These are phyloP conservation scores for Colletotrichum gigasporum DNA, from an alignment of 2,329 filamentous ascomycete species.

Conservation along the genomic window DNA sequence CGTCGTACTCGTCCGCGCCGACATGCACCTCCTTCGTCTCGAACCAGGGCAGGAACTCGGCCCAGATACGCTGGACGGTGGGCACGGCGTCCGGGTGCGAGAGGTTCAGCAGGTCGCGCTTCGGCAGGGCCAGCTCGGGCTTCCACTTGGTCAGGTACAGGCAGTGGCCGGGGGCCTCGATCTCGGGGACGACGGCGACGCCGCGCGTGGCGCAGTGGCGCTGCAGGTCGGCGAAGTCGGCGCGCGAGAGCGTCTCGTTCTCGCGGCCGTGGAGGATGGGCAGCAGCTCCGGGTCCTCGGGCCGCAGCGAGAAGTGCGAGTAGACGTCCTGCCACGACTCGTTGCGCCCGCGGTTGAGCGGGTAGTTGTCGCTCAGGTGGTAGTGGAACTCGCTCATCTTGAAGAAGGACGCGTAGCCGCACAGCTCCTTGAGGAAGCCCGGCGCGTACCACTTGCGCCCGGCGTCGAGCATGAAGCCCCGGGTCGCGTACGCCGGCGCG, in stretches of 20 bases:
- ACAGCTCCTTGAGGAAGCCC: slow-evolving; percentile 51
- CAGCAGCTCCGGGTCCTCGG: slow-evolving; percentile 34
- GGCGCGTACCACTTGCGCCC: slow-evolving; percentile 37
- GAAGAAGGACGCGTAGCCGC: slow-evolving; percentile 56
- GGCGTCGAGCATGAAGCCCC: slow-evolving; percentile 51
- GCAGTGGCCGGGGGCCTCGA: slow-evolving; percentile 63
- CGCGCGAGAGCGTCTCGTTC: slow-evolving; percentile 36
- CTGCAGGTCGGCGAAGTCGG: slow-evolving; percentile 58
- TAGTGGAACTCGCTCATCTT: slow-evolving; percentile 60
- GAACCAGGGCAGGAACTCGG: slow-evolving; percentile 63
- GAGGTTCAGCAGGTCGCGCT: slow-evolving; percentile 60
- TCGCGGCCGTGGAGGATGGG: slow-evolving; percentile 35
- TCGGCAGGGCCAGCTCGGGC: slow-evolving; percentile 57
- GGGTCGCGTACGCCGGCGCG: slow-evolving; percentile 52
- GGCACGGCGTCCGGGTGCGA: slow-evolving; percentile 61
- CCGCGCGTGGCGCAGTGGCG: slow-evolving; percentile 58
- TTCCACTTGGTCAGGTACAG: slow-evolving; percentile 65
- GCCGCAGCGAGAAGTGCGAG: slow-evolving; percentile 52
- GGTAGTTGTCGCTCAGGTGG: slow-evolving; percentile 59
- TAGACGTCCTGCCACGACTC: slow-evolving; percentile 56
- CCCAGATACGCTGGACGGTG: slow-evolving; percentile 59
- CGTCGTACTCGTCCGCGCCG: slow-evolving; percentile 62
- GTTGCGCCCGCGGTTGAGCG: slow-evolving; percentile 55
- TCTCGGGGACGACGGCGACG: slow-evolving; percentile 63
- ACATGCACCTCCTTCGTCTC: slow-evolving; percentile 62